These are phyloP conservation scores for Phaeophleospora eucalypticola DNA, from an alignment of 2,329 filamentous ascomycete genomes.

Conservation along the genomic window DNA sequence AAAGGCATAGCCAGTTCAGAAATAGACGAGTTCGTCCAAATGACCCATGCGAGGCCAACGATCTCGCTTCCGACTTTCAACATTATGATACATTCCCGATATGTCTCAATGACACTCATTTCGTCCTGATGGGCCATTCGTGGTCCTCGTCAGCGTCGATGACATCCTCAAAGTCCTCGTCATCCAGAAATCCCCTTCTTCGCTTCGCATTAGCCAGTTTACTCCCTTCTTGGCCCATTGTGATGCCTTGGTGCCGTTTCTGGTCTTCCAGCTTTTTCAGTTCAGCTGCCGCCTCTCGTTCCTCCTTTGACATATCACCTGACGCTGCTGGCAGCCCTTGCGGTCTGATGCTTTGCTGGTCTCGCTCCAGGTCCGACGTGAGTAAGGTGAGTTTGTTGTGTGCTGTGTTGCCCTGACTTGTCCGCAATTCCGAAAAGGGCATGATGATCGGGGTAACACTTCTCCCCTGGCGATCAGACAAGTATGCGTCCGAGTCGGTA, in stretches of 20 bases:
- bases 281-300: conserved; percentile 40
- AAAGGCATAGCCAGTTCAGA: too few species aligned
- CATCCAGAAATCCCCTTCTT: conserved; percentile 47
- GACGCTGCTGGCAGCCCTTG: neutral
- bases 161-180: conserved; percentile 47
- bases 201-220: conserved; percentile 51
- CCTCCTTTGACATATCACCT: conserved; percentile 31
- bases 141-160: conserved; percentile 7
- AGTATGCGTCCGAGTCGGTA: conserved; percentile 41
- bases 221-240: conserved; percentile 51
- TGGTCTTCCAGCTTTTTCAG: conserved; percentile 48
- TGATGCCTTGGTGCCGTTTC: conserved; percentile 51
- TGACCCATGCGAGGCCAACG: too few species aligned
- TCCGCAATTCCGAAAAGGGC: conserved; percentile 11
- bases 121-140: neutral
- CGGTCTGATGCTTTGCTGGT: conserved; percentile 1
- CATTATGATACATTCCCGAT: too few species aligned
- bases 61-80: too few species aligned
- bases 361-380: conserved; percentile 1
- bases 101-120: neutral
- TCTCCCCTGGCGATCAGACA: conserved; percentile 46
- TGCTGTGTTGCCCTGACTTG: conserved; percentile 3
- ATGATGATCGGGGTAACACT: conserved; percentile 43
- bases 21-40: too few species aligned
- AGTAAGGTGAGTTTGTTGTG: neutral